Conservation (phyloP, 371 early-diverging fungal genomes). For the Parasitella parasitica region DNA sequence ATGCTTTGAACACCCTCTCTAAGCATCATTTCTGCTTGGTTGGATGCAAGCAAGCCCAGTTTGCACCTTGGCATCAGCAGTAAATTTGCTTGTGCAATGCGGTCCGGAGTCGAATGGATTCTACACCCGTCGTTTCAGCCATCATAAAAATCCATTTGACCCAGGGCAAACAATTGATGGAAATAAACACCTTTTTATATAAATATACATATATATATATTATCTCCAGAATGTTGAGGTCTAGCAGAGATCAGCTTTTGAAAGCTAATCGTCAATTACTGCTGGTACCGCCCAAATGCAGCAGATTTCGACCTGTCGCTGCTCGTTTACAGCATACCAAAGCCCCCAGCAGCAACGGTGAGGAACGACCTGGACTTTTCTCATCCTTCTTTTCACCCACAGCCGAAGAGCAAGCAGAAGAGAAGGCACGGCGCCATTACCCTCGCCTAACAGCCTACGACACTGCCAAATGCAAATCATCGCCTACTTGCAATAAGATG, state of each 20-base stretch:
- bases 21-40: no score
- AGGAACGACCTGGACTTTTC: conserved; percentile 18
- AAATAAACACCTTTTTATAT: background rate
- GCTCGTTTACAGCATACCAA: conserved; percentile 17
- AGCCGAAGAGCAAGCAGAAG: conserved; percentile 32
- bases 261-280: background rate
- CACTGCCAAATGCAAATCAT: conserved; percentile 27
- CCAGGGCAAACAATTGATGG: background rate
- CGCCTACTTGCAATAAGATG: conserved; percentile 69
- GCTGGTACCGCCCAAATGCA: background rate
- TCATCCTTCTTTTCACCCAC: conserved; percentile 36
- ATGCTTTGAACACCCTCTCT: no score
- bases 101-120: background rate
- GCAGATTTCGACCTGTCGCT: background rate
- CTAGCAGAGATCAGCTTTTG: background rate
- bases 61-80: no score
- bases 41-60: no score
- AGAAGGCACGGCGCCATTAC: conserved; percentile 29
- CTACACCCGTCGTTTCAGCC: no score
- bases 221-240: background rate
- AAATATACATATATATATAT: background rate
- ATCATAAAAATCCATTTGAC: background rate
- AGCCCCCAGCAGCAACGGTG: background rate
- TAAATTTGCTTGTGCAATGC: no score
- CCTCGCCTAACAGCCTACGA: conserved; percentile 45